phyloP scores from a whole-genome alignment of 805 yeast species.

The Saccharomycopsis sp. region DNA sequence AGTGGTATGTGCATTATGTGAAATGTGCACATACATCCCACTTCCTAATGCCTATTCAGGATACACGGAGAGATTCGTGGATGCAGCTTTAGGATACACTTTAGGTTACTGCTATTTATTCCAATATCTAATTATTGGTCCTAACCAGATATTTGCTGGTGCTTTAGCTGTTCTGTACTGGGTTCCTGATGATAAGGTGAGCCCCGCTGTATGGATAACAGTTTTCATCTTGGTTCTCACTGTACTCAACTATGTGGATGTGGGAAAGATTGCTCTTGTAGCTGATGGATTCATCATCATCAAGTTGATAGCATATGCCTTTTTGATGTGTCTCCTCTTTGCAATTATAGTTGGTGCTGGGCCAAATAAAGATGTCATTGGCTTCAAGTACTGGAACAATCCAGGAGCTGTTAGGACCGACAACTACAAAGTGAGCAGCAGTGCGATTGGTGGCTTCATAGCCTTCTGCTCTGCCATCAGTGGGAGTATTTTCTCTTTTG shows the following conservation, averaged over 20 bases:
- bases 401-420: conserved; percentile 38
- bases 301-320: conserved; percentile 34
- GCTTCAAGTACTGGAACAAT: conserved; percentile 38
- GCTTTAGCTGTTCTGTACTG: conserved; percentile 48
- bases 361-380: conserved; percentile 28
- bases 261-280: conserved; percentile 36
- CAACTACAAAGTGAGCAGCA: conserved; percentile 20
- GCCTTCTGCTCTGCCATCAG: conserved; percentile 49
- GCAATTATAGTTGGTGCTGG: conserved; percentile 39
- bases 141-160: conserved; percentile 48
- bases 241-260: conserved; percentile 46
- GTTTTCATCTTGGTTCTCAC: conserved; percentile 43
- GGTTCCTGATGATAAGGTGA: conserved; percentile 35
- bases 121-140: conserved; percentile 46
- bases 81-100: conserved; percentile 58
- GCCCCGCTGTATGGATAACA: conserved; percentile 45
- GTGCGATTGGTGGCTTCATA: conserved; percentile 41
- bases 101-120: conserved; percentile 52
- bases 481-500: conserved; percentile 44
- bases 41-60: conserved; percentile 59
- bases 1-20: conserved; percentile 44
- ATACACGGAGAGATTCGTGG: conserved; percentile 54
- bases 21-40: conserved; percentile 73
- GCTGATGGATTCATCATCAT: conserved; percentile 35
- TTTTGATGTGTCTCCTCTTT: conserved; percentile 33